Percentiles rank a stretch among this genome's conserved stretches.
Evolutionary conservation across 1,284 basidiomycete genomes (phyloP).

Genomic region (Schizophyllum amplum): DNA sequence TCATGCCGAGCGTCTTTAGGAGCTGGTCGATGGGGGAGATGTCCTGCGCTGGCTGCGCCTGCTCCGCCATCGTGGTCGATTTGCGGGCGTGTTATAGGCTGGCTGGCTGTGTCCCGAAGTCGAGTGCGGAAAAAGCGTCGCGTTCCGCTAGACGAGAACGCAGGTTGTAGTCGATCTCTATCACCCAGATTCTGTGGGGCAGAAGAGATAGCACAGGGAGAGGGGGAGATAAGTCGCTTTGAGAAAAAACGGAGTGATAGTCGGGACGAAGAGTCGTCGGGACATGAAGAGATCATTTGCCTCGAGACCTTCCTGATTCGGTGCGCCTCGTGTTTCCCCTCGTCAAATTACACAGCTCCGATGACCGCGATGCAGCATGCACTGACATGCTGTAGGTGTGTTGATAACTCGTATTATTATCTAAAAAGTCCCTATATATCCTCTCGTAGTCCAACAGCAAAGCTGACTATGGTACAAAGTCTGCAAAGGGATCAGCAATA

Average conservation of each 20-base stretch:
- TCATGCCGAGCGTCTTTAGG: constrained; percentile 57
- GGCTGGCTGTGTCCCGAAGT: constrained; percentile 1
- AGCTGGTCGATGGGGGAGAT: constrained; percentile 58
- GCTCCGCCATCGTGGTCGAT: constrained; percentile 12
- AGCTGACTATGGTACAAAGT: not conserved
- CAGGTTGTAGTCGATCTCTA: constrained; percentile 4
- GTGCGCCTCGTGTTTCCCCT: not conserved
- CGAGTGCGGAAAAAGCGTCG: constrained; percentile 7
- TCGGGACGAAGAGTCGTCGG: not conserved
- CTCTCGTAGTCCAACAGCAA: not conserved
- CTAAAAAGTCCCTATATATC: not conserved
- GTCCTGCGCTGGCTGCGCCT: constrained; percentile 14
- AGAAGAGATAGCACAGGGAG: not conserved
- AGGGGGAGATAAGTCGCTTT: constrained; percentile 7
- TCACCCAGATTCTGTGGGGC: not conserved
- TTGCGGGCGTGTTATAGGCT: not conserved
- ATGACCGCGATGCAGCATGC: not conserved
- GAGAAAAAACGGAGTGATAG: constrained; percentile 3
- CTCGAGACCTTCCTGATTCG: not conserved
- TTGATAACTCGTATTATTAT: not conserved
- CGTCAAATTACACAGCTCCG: not conserved
- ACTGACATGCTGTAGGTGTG: not conserved
- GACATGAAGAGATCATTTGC: not conserved
- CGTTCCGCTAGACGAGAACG: constrained; percentile 7
- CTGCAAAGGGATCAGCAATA: not conserved